Base-by-base conservation (phyloP, 2,329 filamentous ascomycete species). In the Ramularia collo-cygni region DNA sequence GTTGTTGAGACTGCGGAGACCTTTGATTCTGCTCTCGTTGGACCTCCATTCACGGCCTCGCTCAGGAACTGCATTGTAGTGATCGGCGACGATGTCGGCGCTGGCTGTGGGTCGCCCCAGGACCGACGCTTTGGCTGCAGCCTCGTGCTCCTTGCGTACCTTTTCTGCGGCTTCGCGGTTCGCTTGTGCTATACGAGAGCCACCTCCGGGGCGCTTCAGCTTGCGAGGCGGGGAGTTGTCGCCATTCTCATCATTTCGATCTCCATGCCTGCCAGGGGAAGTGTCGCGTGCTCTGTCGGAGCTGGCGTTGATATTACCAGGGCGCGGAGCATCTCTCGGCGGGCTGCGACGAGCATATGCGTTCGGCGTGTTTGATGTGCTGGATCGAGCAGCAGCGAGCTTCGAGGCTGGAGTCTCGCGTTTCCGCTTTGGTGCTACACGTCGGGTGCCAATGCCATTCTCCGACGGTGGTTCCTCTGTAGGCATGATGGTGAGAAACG, bases 61-160 rank as follows among this genome's bases (percentile, higher is more conserved):
- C 68, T 98, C 85, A 0, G 90, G 90, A 0, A 96, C 90, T 27
- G 85, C 82, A 64, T 98, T 98, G 73, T 98, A 98, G 64, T 95
- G 90, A 51, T 94, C 82, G 36, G 82, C 79, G 35, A 96, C 92
- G 6, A 94, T 81, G 57, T 96, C 87, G 15, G 46, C 49, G 8
- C 42, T 48, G 21, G 46, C 43, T 10, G 37, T 28, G 15, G 36
- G 21, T 8, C 48, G 37, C 14, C 37, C 42, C 34, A 40, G 37
- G 5, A 51, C 30, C 8, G 33, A 38, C 18, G 66, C 65, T 71
- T 28, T 70, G 52, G 38, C 51, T 34, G 65, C 61, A 38, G 63
- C 57, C 44, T 68, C 62, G 28, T 66, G 57, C 40, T 66, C 55
- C 35, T 42, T 43, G 47, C 67, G 61, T 21, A 62, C 62, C 35